Evolutionary conservation across 768 basidiomycete genomes (phyloP), one percentile per base, ranked within the genome.

Genomic region (Boletellus ananiceps): DNA sequence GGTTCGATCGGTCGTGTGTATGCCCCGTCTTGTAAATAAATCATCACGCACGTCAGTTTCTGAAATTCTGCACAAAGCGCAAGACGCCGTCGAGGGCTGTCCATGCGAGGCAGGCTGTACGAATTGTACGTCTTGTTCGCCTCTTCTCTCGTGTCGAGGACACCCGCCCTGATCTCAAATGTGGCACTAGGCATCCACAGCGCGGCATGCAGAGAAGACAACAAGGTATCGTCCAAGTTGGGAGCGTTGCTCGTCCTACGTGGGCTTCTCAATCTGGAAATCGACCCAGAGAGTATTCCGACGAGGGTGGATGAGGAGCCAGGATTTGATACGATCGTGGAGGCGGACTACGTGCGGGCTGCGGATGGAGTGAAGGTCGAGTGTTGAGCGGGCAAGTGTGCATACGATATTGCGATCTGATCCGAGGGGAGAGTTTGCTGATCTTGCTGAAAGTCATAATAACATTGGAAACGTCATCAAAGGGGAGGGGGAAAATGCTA

Each of bases 201-300:
- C 57, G 61, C 76, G 15, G 63, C 60, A 7, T 93, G 91, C 68
- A 81, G 70, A 60, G 84, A 89, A 63, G 75, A 76, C 44, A 91
- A 91, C 66, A 65, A 73, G n/a, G 81, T 92, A 3, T 75, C 73
- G 14, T 88, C 85, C 11, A 93, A 93, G 62, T 47, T 76, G 7
- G 91, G 91, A n/a, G 88, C 89, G 1, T 63, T 75, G 23, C 66
- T 91, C 23, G 69, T 92, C 34, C 68, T 92, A 7, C 78, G 78
- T 38, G 76, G 76, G 15, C 65, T 92, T 13, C 76, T 90, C 15
- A 77, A 69, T 32, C 54, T 74, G 27, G 60, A 70, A 27, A 70
- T 75, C 49, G 62, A 76, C 50, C 56, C 65, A 5, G 62, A 73
- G 31, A 61, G 54, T 37, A 67, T 80, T 47, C 70, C 73, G 2